Percentiles rank a stretch among this genome's conserved stretches.
phyloP scores from a whole-genome alignment of 1,284 basidiomycete genomes.

The Ceratobasidium theobromae region DNA sequence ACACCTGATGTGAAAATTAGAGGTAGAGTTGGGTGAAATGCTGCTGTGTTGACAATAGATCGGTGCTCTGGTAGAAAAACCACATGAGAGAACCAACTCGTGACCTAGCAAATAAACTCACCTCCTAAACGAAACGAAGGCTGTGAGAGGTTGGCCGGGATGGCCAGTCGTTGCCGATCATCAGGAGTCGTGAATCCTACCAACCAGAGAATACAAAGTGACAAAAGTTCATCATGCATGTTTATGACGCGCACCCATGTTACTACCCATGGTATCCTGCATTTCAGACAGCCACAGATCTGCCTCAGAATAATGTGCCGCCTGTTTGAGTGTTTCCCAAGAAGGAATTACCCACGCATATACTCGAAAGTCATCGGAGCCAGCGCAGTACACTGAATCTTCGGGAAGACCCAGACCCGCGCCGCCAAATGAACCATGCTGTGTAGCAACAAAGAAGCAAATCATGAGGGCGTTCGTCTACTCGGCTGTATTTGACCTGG shows the following conservation, averaged over 20 bases:
- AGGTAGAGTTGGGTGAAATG: conserved; percentile 22
- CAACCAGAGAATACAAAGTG: neutral
- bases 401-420: conserved; percentile 25
- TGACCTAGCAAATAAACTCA: neutral
- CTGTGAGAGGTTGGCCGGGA: neutral
- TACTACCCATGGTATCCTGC: neutral
- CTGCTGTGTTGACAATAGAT: conserved; percentile 29
- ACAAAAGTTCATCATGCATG: neutral
- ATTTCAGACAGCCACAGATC: conserved; percentile 6
- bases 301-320: neutral
- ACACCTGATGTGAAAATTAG: conserved; percentile 20
- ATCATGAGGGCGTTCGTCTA: neutral
- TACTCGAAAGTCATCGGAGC: conserved; percentile 27
- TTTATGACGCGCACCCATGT: conserved; percentile 13
- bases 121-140: conserved; percentile 25
- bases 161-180: neutral
- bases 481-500: conserved; percentile 31
- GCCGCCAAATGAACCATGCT: conserved; percentile 30
- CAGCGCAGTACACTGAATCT: conserved; percentile 29
- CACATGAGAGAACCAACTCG: neutral
- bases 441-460: neutral
- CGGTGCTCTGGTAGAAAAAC: conserved; percentile 2
- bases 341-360: conserved; percentile 26
- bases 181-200: conserved; percentile 8
- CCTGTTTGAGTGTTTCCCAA: neutral